Evolutionary conservation across 352 stramenopile genomes (phyloP), one percentile per base, ranked within the genome.

Genomic region (Phytophthora syringae): DNA sequence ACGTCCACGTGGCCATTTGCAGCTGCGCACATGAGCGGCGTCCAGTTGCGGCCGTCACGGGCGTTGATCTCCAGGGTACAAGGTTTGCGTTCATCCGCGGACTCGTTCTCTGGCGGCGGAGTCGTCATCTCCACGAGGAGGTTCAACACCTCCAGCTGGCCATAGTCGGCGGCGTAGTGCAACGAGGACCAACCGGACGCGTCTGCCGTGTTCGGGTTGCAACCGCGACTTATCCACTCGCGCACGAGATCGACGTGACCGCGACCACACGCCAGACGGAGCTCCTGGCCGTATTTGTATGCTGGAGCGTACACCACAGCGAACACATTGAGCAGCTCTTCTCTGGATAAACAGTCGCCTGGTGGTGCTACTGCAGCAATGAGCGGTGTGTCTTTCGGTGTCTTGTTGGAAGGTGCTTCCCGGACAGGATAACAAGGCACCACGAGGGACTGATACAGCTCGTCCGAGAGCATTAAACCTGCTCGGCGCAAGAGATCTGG

Each of bases 91-190:
- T 60, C 44, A 13, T 34, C 12, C 20, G 11, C 36, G n/a, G 7
- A 6, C 1, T 42, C 44, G 10, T 18, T 49, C 2, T 68, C 58
- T 27, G 32, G 2, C 34, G 27, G 7, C 1, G 42, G 39, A 0
- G 40, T 62, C 13, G 62, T 70, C 20, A 76, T 58, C 0, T 82
- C 67, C 0, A 81, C 30, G 0, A 94, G 61, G 1, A 70, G 37
- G 9, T 89, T 67, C 15, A 94, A 18, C 0, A 79, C 72, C 0
- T 60, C 48, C 1, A 87, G 16, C 6, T 86, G 79, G 0, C 83
- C 83, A 60, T 73, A 91, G 39, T 94, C 85, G 2, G 81, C 72
- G 9, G 80, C 80, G 52, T 92, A 92, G 59, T 94, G 83, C 20
- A 92, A 45, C 0, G 82, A 67, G 0, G 63, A 80, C 83, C 83